Conservation (phyloP, 352 stramenopile genomes). For the Saprolegnia diclina region DNA sequence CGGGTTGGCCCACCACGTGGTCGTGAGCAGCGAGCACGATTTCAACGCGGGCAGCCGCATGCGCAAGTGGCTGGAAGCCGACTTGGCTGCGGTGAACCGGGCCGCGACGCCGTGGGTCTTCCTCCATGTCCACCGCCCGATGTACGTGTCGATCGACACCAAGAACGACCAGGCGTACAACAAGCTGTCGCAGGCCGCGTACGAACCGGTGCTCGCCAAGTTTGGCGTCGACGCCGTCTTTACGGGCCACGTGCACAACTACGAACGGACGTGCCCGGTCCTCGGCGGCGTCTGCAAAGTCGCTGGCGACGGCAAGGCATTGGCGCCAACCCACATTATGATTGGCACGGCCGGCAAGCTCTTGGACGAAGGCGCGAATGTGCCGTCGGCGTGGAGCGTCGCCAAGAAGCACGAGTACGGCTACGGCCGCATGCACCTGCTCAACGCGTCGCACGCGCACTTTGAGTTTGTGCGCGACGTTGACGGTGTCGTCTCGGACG, state of each 20-base stretch:
- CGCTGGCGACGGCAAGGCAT: conserved; percentile 33
- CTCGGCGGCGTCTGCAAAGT: conserved; percentile 36
- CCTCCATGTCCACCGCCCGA: conserved; percentile 50
- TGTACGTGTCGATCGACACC: conserved; percentile 51
- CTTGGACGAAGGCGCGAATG: conserved; percentile 35
- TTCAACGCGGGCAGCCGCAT: conserved; percentile 40
- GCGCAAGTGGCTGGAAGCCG: conserved; percentile 45
- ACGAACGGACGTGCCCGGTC: conserved; percentile 55
- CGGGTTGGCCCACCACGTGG: conserved; percentile 44
- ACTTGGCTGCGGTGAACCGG: conserved; percentile 47
- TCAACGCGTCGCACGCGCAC: conserved; percentile 46
- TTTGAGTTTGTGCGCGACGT: conserved; percentile 45
- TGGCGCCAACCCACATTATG: conserved; percentile 48
- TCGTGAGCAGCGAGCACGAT: conserved; percentile 51
- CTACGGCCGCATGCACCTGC: conserved; percentile 51
- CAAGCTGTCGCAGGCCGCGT: conserved; percentile 31
- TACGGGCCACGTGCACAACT: conserved; percentile 52
- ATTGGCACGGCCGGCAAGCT: conserved; percentile 43
- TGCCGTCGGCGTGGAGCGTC: conserved; percentile 30
- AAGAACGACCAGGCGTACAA: conserved; percentile 36
- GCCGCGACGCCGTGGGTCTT: conserved; percentile 54
- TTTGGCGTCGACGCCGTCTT: conserved; percentile 59
- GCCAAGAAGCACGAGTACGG: conserved; percentile 37
- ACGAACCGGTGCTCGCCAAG: conserved; percentile 44
- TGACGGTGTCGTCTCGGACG: conserved; percentile 33